A percentile compares a stretch with the other conserved stretches of the same genome.
phyloP scores from a whole-genome alignment of 2,329 filamentous ascomycete species.

The Claviceps capensis region DNA sequence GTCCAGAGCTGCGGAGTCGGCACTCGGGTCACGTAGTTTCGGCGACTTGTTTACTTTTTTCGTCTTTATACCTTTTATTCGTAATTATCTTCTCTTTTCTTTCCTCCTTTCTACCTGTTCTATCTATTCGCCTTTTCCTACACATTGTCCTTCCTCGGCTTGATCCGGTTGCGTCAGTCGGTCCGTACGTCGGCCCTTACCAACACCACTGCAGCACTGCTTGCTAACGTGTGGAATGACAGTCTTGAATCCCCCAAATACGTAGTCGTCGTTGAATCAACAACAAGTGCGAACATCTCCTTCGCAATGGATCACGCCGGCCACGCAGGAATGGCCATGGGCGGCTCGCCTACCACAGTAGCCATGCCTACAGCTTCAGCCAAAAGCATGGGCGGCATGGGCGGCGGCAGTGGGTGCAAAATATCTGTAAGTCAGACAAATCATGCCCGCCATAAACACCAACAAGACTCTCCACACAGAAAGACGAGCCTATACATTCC shows the following conservation, averaged over 20 bases:
- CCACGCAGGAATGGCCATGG: constrained; percentile 8
- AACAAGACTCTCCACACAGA: neutral
- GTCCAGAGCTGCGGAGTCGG: no score
- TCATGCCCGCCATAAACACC: no score
- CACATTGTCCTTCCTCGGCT: neutral
- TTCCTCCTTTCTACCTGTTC: neutral
- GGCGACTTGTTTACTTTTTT: neutral
- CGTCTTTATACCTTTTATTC: neutral
- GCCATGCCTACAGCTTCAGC: constrained; percentile 8
- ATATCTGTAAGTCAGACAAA: constrained; percentile 17
- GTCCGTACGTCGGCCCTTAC: no score
- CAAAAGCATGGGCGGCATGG: constrained; percentile 13
- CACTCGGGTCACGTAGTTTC: neutral
- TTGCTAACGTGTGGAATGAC: no score
- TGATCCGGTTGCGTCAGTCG: neutral
- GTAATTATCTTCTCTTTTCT: neutral
- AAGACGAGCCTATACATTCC: neutral
- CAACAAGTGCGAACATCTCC: no score
- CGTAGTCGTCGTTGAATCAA: no score
- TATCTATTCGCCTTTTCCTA: neutral
- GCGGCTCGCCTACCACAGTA: neutral
- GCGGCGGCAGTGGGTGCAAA: constrained; percentile 20
- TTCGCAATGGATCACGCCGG: constrained; percentile 7
- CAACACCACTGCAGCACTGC: no score
- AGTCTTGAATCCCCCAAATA: no score